Conservation (phyloP, 352 stramenopile genomes). For the Globisporangium abappressorium region DNA sequence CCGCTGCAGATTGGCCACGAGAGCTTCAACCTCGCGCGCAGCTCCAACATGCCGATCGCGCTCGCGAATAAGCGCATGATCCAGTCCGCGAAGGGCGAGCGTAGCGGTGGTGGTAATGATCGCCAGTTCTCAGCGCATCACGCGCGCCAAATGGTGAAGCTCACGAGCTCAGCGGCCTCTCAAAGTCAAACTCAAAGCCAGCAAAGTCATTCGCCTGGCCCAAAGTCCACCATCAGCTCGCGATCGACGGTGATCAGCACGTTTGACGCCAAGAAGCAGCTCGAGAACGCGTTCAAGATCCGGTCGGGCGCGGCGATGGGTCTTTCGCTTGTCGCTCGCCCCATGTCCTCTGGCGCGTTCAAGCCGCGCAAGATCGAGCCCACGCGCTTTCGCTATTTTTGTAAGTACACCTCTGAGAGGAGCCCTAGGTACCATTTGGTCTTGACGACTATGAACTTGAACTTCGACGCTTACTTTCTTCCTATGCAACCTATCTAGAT, state of each 20-base stretch:
- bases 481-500: conserved; percentile 30
- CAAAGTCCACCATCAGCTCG: conserved; percentile 29
- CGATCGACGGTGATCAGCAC: conserved; percentile 24
- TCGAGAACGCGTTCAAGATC: conserved; percentile 27
- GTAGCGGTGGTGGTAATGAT: background rate
- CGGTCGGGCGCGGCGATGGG: conserved; percentile 10
- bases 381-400: conserved; percentile 83
- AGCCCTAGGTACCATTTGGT: background rate
- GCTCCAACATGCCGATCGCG: conserved; percentile 34
- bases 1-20: conserved; percentile 27
- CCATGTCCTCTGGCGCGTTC: conserved; percentile 55
- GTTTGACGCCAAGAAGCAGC: conserved; percentile 27
- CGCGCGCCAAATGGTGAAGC: conserved; percentile 48
- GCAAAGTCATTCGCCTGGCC: background rate
- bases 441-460: background rate
- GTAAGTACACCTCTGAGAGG: conserved; percentile 26
- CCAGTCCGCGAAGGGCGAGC: conserved; percentile 35
- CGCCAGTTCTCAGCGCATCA: conserved; percentile 40
- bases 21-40: conserved; percentile 19
- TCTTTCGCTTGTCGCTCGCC: conserved; percentile 25
- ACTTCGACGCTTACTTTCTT: background rate
- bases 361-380: conserved; percentile 63
- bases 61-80: conserved; percentile 27
- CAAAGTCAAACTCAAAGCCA: background rate
- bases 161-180: conserved; percentile 13